Base-by-base conservation (phyloP, 2,329 filamentous ascomycete genomes). In the Knoxdaviesia proteae region DNA sequence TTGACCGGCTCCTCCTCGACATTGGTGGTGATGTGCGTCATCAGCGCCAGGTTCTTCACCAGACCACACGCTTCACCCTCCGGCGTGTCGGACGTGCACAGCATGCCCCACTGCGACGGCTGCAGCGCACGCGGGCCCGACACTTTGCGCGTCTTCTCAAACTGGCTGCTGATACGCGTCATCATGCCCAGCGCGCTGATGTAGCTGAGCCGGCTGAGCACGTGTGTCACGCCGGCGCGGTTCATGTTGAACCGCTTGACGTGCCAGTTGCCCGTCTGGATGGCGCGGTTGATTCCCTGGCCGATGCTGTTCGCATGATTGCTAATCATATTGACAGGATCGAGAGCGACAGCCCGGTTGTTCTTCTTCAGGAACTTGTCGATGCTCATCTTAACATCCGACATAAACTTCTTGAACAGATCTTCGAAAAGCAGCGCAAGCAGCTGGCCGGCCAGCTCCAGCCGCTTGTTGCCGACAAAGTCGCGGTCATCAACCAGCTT, bases 181-280 rank as follows among this genome's bases (percentile, higher is more conserved):
- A 98, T 98, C 92, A 98, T 98, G 48, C 92, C 92, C 32, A 98
- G 72, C 32, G 90, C 90, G 48, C 81, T 83, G 58, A 98, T 94
- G 56, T 96, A 98, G 59, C 88, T 96, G 44, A 98, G 67, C 48
- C 90, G 77, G 60, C 88, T 96, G 40, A 98, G 68, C 36, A 98
- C 86, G 59, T 98, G 90, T 0, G 92, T 96, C 29, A 98, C 86
- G 55, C 90, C 90, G 29, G 90, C 88, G 56, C 88, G 72, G 55
- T 96, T 92, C 90, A 98, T 98, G 59, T 88, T 86, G 65, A 98
- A 98, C 57, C 92, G 84, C 61, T 94, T 94, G 50, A 98, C 70
- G 48, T 73, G 94, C 90, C 90, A 98, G 55, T 98, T 98, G 20
- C 90, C 90, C 0, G 90, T 96, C 43, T 92, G 87, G 46, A 98